These are phyloP conservation scores for Fusarium luffae DNA, from an alignment of 2,329 filamentous ascomycete genomes.

Conservation along the genomic window DNA sequence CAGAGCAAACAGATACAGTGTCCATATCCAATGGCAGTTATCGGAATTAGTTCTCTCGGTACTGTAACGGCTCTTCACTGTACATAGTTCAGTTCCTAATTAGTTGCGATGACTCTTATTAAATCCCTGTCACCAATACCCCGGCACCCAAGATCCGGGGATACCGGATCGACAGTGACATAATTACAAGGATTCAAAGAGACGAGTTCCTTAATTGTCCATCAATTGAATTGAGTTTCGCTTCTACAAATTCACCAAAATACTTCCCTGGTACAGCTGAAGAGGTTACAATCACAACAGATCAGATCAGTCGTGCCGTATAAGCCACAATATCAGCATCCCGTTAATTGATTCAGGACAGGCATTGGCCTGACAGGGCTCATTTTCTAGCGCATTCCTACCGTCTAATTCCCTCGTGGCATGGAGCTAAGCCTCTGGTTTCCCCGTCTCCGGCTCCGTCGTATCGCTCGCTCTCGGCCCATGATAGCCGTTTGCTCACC, in stretches of 20 bases:
- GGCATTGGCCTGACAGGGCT: conserved; percentile 12
- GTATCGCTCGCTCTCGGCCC: conserved; percentile 45
- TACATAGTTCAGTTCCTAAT: not conserved
- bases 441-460: conserved; percentile 17
- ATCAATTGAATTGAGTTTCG: conserved; percentile 4
- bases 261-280: not conserved
- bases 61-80: not conserved
- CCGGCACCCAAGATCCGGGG: conserved; percentile 38
- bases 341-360: not conserved
- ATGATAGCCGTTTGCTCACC: conserved; percentile 16
- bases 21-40: not conserved
- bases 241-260: not conserved
- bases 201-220: conserved; percentile 5
- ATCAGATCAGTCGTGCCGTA: not conserved
- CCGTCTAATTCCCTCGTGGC: conserved; percentile 23
- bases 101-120: conserved; percentile 25
- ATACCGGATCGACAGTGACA: conserved; percentile 4
- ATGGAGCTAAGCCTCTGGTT: conserved; percentile 1
- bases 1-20: not conserved
- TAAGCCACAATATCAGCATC: not conserved
- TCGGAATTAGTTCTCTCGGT: not conserved
- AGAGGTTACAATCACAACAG: not conserved
- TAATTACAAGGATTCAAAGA: conserved; percentile 14
- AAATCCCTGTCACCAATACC: conserved; percentile 23
- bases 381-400: conserved; percentile 22